phyloP scores from a whole-genome alignment of 23 red algal species.

The Porphyridium purpureum region DNA sequence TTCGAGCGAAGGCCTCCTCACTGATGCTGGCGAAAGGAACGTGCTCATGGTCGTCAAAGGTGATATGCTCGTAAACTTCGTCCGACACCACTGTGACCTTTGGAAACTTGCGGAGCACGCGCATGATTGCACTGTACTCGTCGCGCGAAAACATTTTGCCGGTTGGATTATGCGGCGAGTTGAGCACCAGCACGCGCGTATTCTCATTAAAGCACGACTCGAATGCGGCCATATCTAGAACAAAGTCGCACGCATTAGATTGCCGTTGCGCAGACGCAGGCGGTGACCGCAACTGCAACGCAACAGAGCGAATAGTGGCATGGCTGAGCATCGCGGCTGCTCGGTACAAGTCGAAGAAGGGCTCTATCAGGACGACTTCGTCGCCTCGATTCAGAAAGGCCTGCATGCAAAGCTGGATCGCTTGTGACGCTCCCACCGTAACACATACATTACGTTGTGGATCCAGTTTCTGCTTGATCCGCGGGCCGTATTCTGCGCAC shows the following conservation, averaged over 20 bases:
- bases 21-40: constrained; percentile 56
- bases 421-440: constrained; percentile 81
- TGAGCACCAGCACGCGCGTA: constrained; percentile 55
- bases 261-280: neutral
- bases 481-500: too few species aligned
- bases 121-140: constrained; percentile 32
- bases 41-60: constrained; percentile 41
- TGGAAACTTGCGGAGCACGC: constrained; percentile 25
- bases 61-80: constrained; percentile 92
- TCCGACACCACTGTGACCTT: constrained; percentile 52
- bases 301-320: constrained; percentile 25
- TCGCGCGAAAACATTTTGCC: constrained; percentile 67
- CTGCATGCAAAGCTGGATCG: constrained; percentile 29
- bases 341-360: constrained; percentile 81
- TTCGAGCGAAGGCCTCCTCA: constrained; percentile 29
- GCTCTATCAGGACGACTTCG: constrained; percentile 75
- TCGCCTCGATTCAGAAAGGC: constrained; percentile 50
- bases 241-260: constrained; percentile 45
- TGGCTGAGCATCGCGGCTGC: constrained; percentile 29
- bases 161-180: constrained; percentile 72
- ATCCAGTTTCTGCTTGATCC: too few species aligned
- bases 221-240: constrained; percentile 51
- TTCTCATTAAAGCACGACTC: constrained; percentile 10
- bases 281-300: neutral
- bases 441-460: constrained; percentile 69